Evolutionary conservation across 2,329 filamentous ascomycete genomes (phyloP), one percentile per base, ranked within the genome.

Genomic region (Westerdykella aurantiaca): DNA sequence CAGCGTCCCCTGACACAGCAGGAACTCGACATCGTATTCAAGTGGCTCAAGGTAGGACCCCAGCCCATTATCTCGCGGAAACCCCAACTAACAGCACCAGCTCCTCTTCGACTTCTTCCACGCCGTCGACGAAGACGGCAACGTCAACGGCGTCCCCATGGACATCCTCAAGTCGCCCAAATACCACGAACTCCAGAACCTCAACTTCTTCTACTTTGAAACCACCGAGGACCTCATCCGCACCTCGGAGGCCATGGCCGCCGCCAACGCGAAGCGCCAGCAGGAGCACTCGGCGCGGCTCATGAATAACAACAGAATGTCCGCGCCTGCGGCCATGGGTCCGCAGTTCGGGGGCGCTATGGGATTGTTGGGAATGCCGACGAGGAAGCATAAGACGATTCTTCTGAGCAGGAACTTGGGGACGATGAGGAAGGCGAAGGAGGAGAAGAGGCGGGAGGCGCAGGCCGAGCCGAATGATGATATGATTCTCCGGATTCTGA

Each of bases 131-230:
- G 89, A 95, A 58, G 80, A 86, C 61, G 82, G 90, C 43, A 86
- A 91, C 66, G 86, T 86, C 18, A 80, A 93, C 47, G 93, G 93
- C 52, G 88, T 98, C 2, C 86, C 90, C 0, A 80, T 88, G 37
- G 90, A 96, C 66, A 83, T 96, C 25, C 79, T 98, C 62, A 95
- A 95, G 70, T 95, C 88, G 53, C 88, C 91, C 62, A 98, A 98
- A 77, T 98, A 95, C 75, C 90, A 96, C 73, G 93, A 98, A 68
- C 81, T 98, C 42, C 88, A 93, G 53, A 91, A 88, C 49, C 79
- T 98, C 50, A 95, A 95, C 72, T 98, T 97, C 77, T 98, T 97
- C 76, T 98, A 98, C 73, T 94, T 93, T 62, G 90, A 97, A 60
- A 80, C 85, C 25, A 95, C 89, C 1, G 87, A 94, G 48, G 90